A percentile compares a stretch with the other conserved stretches of the same genome.
These are phyloP conservation scores for Termitomyces titanicus DNA, from an alignment of 768 basidiomycete species.

Conservation along the genomic window DNA sequence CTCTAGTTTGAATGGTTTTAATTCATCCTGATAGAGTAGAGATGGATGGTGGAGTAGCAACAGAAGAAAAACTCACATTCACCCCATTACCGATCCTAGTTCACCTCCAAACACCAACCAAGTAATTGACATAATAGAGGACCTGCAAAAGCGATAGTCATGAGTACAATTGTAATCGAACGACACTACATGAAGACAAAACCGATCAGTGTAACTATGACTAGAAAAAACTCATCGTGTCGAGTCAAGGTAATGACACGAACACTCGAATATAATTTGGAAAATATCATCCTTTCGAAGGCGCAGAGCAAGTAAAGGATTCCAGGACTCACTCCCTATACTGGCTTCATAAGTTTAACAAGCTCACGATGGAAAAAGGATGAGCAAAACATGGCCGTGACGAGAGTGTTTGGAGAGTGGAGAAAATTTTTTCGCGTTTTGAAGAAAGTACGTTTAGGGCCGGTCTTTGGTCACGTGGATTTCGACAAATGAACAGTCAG, in stretches of 20 bases:
- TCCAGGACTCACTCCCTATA: not conserved
- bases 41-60: not conserved
- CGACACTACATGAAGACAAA: slow-evolving; percentile 14
- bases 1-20: slow-evolving; percentile 89
- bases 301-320: too few relatives aligned
- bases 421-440: slow-evolving; percentile 14
- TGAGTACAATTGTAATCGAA: slow-evolving; percentile 7
- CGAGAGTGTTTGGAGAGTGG: not conserved
- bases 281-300: slow-evolving; percentile 58
- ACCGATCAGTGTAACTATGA: slow-evolving; percentile 94
- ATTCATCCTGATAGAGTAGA: slow-evolving; percentile 26
- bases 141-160: not conserved
- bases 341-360: not conserved
- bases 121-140: not conserved
- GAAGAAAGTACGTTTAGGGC: slow-evolving; percentile 14
- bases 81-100: not conserved
- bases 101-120: not conserved
- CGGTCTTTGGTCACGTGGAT: slow-evolving; percentile 2
- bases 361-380: not conserved
- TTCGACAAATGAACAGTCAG: not conserved
- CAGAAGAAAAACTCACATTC: not conserved
- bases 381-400: not conserved
- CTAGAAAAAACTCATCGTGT: slow-evolving; percentile 59
- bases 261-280: slow-evolving; percentile 43
- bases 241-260: slow-evolving; percentile 47